Evolutionary conservation across 257 asterid species (phyloP).

Genomic region (Solanum bulbocastanum): DNA sequence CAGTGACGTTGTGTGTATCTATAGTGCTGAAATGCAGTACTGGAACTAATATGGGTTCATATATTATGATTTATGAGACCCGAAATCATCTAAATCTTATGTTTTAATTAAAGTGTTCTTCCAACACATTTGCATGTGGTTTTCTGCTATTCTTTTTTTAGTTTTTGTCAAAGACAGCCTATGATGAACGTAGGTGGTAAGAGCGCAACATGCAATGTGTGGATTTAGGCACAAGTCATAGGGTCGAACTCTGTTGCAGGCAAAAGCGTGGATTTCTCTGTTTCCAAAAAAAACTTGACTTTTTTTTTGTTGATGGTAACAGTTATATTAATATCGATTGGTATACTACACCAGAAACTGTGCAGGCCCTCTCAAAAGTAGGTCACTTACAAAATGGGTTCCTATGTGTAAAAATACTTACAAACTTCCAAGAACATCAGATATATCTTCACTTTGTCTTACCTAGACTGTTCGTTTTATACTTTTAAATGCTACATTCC

Average conservation of each 20-base stretch:
- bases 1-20: background rate
- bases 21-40: background rate
- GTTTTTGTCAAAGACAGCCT: background rate
- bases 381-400: background rate
- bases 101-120: background rate
- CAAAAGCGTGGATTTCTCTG: background rate
- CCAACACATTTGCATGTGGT: background rate
- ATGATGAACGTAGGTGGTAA: background rate
- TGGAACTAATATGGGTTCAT: background rate
- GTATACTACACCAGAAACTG: background rate
- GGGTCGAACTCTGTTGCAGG: background rate
- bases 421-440: background rate
- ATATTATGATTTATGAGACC: background rate
- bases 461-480: background rate
- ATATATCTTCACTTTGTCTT: background rate
- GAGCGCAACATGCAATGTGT: background rate
- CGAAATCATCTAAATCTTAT: background rate
- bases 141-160: background rate
- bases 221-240: background rate
- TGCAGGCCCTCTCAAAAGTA: background rate
- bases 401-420: background rate
- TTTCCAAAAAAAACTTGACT: background rate
- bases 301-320: background rate
- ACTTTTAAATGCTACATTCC: background rate
- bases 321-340: background rate